Evolutionary conservation across 2,329 filamentous ascomycete species (phyloP).

Genomic region (Domatiomyces catenatus): DNA sequence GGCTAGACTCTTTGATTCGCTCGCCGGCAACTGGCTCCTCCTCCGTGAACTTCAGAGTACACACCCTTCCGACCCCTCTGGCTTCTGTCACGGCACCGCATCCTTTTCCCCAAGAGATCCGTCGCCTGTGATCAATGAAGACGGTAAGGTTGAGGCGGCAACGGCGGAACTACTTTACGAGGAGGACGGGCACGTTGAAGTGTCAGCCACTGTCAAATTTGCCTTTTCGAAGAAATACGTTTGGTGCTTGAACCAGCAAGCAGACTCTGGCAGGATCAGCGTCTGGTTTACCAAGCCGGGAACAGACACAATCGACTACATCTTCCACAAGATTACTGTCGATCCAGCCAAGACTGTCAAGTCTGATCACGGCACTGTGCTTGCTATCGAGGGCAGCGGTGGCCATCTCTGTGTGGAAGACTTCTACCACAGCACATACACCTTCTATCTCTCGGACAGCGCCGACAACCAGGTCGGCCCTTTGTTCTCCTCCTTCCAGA

Average conservation of each 20-base stretch:
- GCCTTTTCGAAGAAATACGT: constrained; percentile 28
- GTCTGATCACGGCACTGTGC: not conserved
- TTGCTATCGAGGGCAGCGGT: constrained; percentile 20
- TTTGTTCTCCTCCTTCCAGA: constrained; percentile 23
- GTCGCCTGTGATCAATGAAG: constrained; percentile 12
- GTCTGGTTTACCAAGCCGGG: constrained; percentile 31
- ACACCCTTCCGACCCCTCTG: constrained; percentile 27
- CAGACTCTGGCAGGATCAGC: constrained; percentile 19
- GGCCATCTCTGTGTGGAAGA: constrained; percentile 33
- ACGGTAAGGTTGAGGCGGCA: constrained; percentile 17
- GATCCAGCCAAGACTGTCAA: constrained; percentile 4
- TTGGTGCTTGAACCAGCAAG: constrained; percentile 23
- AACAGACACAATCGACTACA: constrained; percentile 25
- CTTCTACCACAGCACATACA: constrained; percentile 31
- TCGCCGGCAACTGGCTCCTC: constrained; percentile 22
- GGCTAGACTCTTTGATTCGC: constrained; percentile 8
- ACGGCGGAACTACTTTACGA: constrained; percentile 24
- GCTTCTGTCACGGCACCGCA: constrained; percentile 26
- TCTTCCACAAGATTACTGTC: constrained; percentile 29
- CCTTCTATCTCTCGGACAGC: constrained; percentile 23
- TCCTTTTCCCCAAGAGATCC: constrained; percentile 21
- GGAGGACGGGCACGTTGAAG: constrained; percentile 27
- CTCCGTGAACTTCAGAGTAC: constrained; percentile 27
- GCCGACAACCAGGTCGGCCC: not conserved
- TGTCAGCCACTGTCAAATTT: constrained; percentile 18